These are phyloP conservation scores for Teratosphaeria viscida DNA, from an alignment of 2,329 filamentous ascomycete species.

Conservation along the genomic window DNA sequence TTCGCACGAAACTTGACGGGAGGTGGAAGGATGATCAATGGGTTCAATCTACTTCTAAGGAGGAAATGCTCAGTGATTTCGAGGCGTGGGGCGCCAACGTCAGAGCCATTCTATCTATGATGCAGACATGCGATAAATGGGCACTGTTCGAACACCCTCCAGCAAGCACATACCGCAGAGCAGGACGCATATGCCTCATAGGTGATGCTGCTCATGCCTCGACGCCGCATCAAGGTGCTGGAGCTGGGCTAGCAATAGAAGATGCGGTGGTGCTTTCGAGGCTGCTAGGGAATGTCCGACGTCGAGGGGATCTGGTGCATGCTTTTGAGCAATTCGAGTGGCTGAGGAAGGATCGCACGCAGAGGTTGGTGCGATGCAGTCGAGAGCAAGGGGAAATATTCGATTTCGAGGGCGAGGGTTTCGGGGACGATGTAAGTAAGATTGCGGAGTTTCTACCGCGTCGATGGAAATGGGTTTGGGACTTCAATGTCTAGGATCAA, in stretches of 20 bases:
- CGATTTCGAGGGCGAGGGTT: constrained; percentile 25
- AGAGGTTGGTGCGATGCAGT: constrained; percentile 35
- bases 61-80: constrained; percentile 33
- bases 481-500: neutral
- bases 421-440: constrained; percentile 26
- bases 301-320: constrained; percentile 1
- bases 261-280: constrained; percentile 21
- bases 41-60: constrained; percentile 30
- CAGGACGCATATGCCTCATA: constrained; percentile 32
- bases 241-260: constrained; percentile 21
- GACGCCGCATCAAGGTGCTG: constrained; percentile 24
- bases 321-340: constrained; percentile 32
- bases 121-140: constrained; percentile 17
- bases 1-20: constrained; percentile 27
- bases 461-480: neutral
- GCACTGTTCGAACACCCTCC: constrained; percentile 30
- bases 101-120: constrained; percentile 5
- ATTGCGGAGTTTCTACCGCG: constrained; percentile 7
- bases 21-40: constrained; percentile 30
- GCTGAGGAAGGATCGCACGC: constrained; percentile 31
- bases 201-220: constrained; percentile 37
- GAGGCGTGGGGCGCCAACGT: constrained; percentile 18
- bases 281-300: constrained; percentile 17
- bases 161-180: constrained; percentile 27
- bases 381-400: constrained; percentile 31